A percentile compares a stretch with the other conserved stretches of the same genome.
phyloP scores from a whole-genome alignment of 1,284 basidiomycete genomes.

The Leccinum variabile region DNA sequence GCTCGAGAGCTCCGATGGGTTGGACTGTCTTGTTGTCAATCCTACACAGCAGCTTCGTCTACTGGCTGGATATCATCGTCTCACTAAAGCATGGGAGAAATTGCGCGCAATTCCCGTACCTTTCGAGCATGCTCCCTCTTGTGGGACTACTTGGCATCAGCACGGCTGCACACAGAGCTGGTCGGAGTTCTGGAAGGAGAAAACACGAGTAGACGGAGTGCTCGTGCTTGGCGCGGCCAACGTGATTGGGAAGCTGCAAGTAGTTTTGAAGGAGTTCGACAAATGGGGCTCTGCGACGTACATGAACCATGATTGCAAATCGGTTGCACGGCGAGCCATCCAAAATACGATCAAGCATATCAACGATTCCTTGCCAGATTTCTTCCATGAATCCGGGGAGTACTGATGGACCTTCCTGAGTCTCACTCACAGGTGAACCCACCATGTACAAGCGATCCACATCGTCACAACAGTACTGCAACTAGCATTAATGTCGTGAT shows the following conservation, averaged over 20 bases:
- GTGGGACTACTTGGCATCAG: conserved; percentile 67
- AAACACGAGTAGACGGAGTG: conserved; percentile 57
- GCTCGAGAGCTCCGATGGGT: conserved; percentile 37
- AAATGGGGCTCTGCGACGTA: conserved; percentile 66
- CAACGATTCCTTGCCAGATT: conserved; percentile 58
- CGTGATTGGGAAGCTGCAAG: conserved; percentile 58
- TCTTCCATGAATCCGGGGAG: conserved; percentile 46
- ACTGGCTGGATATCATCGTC: conserved; percentile 62
- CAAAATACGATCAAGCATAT: conserved; percentile 52
- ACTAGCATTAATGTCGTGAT: background rate
- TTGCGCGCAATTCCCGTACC: conserved; percentile 51
- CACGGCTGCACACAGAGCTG: conserved; percentile 65
- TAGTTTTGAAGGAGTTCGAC: conserved; percentile 62
- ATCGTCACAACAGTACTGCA: background rate
- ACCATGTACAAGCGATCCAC: background rate
- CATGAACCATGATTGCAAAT: conserved; percentile 71
- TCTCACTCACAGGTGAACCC: background rate
- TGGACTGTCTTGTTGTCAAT: conserved; percentile 48
- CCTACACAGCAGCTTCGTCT: conserved; percentile 59
- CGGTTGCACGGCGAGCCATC: conserved; percentile 53
- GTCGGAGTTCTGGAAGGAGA: conserved; percentile 70
- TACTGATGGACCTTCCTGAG: conserved; percentile 19
- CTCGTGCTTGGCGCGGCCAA: conserved; percentile 58
- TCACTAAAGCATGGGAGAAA: conserved; percentile 61
- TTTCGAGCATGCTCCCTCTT: conserved; percentile 60